Conservation (phyloP, 306 rosid genomes). For the Cicer chorassanicum region DNA sequence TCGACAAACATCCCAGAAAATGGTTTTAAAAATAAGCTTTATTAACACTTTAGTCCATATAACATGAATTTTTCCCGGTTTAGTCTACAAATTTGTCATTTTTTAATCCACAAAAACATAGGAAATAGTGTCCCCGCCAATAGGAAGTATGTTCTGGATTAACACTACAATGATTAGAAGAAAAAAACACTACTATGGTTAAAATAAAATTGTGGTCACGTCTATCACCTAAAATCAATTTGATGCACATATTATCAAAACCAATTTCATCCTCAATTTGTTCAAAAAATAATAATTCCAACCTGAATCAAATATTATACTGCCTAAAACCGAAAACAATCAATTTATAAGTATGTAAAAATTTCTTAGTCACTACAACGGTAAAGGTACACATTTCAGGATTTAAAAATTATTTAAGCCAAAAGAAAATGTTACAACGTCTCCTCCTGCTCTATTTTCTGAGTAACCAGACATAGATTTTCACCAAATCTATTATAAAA, state of each 20-base stretch:
- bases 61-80: background rate
- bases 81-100: background rate
- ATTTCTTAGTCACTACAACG: background rate
- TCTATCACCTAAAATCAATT: background rate
- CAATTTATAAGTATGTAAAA: no score
- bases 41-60: background rate
- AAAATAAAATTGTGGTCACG: background rate
- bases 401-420: background rate
- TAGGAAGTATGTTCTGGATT: background rate
- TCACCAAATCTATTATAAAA: background rate
- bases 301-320: background rate
- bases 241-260: background rate
- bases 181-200: background rate
- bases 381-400: background rate
- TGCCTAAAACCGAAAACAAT: background rate
- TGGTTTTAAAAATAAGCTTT: background rate
- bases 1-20: constrained; percentile 2
- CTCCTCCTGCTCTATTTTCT: constrained; percentile 24
- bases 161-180: background rate
- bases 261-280: background rate
- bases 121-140: background rate
- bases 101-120: background rate
- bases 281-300: background rate
- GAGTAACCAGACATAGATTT: constrained; percentile 2
- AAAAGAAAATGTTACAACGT: background rate